These are phyloP conservation scores for Eragrostis nindensis DNA, from an alignment of 176 grass and related monocot genomes.

Conservation along the genomic window DNA sequence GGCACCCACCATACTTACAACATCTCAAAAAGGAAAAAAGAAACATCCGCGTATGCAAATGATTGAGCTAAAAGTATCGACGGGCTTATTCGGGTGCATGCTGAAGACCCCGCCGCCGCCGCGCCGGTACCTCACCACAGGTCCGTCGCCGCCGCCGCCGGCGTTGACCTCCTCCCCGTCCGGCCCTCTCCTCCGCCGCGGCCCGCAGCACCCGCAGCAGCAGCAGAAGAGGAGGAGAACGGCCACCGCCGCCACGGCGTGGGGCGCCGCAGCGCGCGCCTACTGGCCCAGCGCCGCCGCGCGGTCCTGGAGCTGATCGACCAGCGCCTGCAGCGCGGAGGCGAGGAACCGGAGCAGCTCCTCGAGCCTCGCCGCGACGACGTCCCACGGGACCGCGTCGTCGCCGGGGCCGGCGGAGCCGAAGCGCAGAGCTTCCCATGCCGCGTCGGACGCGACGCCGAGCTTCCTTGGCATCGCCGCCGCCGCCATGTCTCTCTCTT, in stretches of 20 bases:
- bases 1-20: too few relatives aligned
- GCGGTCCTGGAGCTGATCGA: neutral
- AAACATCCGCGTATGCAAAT: too few relatives aligned
- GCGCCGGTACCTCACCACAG: constrained; percentile 29
- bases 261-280: neutral
- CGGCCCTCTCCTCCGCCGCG: constrained; percentile 11
- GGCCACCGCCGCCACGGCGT: neutral
- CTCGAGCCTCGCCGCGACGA: neutral
- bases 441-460: too few relatives aligned
- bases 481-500: neutral
- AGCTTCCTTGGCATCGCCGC: neutral
- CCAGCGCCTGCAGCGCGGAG: constrained; percentile 8
- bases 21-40: too few relatives aligned
- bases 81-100: neutral
- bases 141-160: constrained; percentile 1
- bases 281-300: neutral
- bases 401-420: too few relatives aligned
- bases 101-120: neutral
- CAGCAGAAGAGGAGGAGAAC: constrained; percentile 14
- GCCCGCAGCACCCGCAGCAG: neutral
- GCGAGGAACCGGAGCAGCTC: constrained; percentile 28
- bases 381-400: too few relatives aligned
- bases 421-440: neutral
- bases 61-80: too few relatives aligned
- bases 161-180: constrained; percentile 31